Percentiles rank a stretch among this genome's conserved stretches.
Conservation (phyloP, 1,139 yeast genomes). For the Debaryomyces sp. region DNA sequence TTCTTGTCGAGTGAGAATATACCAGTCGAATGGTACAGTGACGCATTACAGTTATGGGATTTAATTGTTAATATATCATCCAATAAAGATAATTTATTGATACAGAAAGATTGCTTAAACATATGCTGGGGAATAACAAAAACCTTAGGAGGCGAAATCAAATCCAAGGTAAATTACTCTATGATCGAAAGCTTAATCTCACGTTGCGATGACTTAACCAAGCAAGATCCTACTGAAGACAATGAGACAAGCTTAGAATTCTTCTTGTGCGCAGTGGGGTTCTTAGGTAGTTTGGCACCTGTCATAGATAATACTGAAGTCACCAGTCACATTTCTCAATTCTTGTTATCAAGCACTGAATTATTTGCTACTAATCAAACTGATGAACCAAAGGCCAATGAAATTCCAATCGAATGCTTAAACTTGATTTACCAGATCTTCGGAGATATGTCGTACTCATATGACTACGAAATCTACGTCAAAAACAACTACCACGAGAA, state of each 20-base stretch:
- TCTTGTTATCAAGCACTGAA: conserved; percentile 39
- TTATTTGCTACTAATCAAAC: conserved; percentile 17
- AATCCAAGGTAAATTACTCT: conserved; percentile 21
- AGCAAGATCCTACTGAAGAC: conserved; percentile 3
- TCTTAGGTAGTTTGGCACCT: conserved; percentile 59
- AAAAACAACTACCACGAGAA: conserved; percentile 48
- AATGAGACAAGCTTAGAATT: conserved; percentile 25
- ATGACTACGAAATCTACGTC: conserved; percentile 72
- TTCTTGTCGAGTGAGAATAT: conserved; percentile 34
- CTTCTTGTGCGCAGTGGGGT: conserved; percentile 44
- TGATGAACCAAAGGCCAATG: conserved; percentile 26
- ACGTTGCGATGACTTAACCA: conserved; percentile 19
- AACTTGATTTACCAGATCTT: conserved; percentile 76
- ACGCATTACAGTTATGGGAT: conserved; percentile 41
- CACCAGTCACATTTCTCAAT: conserved; percentile 50
- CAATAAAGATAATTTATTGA: conserved; percentile 22
- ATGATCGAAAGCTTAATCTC: conserved; percentile 30
- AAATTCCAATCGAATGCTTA: conserved; percentile 59
- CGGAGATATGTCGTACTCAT: conserved; percentile 69
- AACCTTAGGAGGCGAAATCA: conserved; percentile 40
- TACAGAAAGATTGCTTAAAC: conserved; percentile 54
- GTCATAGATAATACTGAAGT: conserved; percentile 46
- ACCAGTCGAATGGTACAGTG: conserved; percentile 41
- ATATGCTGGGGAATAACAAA: conserved; percentile 63
- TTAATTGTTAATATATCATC: conserved; percentile 23